Evolutionary conservation across 257 asterid species (phyloP).

Genomic region (Orobanche coerulescens): DNA sequence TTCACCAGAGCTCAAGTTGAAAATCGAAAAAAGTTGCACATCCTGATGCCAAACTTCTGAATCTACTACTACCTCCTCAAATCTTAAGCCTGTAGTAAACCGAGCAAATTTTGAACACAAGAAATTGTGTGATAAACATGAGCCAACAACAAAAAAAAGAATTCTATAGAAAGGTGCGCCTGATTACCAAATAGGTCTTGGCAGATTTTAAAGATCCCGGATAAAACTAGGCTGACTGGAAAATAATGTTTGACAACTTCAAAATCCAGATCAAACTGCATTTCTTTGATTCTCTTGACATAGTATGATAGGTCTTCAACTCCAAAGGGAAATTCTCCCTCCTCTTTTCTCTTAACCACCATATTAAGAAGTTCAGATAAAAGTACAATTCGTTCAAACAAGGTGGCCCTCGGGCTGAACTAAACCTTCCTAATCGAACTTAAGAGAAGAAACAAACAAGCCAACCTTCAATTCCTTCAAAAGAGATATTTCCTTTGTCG

Average conservation of each 20-base stretch:
- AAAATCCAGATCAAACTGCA: slow-evolving; percentile 60
- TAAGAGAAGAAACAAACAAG: slow-evolving; percentile 18
- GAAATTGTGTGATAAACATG: slow-evolving; percentile 10
- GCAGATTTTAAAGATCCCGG: slow-evolving; percentile 92
- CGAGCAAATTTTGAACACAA: slow-evolving; percentile 13
- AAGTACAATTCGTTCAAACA: slow-evolving; percentile 12
- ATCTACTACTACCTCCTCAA: slow-evolving; percentile 61
- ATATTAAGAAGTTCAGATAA: slow-evolving; percentile 18
- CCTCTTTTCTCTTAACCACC: slow-evolving; percentile 63
- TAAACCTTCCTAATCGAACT: slow-evolving; percentile 6
- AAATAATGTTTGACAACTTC: slow-evolving; percentile 77
- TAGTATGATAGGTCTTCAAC: slow-evolving; percentile 79
- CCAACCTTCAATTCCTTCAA: slow-evolving; percentile 81
- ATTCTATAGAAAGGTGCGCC: slow-evolving; percentile 1
- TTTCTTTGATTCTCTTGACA: slow-evolving; percentile 59
- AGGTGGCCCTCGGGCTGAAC: slow-evolving; percentile 1
- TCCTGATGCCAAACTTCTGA: slow-evolving; percentile 83
- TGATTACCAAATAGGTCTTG: slow-evolving; percentile 87
- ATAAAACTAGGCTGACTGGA: slow-evolving; percentile 65
- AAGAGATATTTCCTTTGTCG: slow-evolving; percentile 64
- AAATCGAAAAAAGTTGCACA: slow-evolving; percentile 74
- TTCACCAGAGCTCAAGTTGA: slow-evolving; percentile 72
- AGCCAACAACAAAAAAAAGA: slow-evolving; percentile 1
- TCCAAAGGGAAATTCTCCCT: slow-evolving; percentile 75
- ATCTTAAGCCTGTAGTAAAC: slow-evolving; percentile 56